These are phyloP conservation scores for Paratinospora sagittata DNA, from an alignment of 164 flowering plant genomes.

Conservation along the genomic window DNA sequence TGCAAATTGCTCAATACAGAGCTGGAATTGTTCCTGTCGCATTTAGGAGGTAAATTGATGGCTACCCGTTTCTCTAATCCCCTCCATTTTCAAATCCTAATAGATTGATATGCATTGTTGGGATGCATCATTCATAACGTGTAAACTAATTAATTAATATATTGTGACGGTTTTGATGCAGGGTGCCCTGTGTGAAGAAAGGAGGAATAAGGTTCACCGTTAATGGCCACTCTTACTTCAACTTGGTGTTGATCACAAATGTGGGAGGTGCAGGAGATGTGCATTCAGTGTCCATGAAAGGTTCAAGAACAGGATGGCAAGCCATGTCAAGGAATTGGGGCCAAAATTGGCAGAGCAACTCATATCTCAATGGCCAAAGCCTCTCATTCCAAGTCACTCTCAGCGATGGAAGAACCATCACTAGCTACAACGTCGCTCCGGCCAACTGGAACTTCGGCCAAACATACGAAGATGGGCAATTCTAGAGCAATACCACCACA, in stretches of 20 bases:
- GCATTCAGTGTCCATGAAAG: constrained; percentile 35
- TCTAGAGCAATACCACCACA: constrained; percentile 11
- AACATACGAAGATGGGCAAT: constrained; percentile 37
- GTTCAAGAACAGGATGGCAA: constrained; percentile 37
- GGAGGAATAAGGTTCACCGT: constrained; percentile 21
- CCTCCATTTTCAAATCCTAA: no score
- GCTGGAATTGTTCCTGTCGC: constrained; percentile 55
- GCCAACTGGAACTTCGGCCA: constrained; percentile 45
- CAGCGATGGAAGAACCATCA: constrained; percentile 38
- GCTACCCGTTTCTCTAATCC: no score
- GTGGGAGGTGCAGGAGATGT: constrained; percentile 24
- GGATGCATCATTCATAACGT: no score
- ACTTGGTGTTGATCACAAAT: constrained; percentile 15
- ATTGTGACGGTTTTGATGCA: neutral
- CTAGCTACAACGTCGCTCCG: constrained; percentile 30
- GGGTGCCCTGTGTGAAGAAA: constrained; percentile 17
- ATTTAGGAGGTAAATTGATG: constrained; percentile 43
- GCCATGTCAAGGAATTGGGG: constrained; percentile 57
- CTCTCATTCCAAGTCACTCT: constrained; percentile 47
- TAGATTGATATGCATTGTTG: no score
- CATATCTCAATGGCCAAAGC: constrained; percentile 35
- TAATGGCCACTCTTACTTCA: constrained; percentile 23
- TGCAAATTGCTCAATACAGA: constrained; percentile 32
- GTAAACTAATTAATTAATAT: no score
- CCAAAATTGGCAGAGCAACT: constrained; percentile 44